Conservation (phyloP, 306 rosid species). For the Astragalus membranaceus region DNA sequence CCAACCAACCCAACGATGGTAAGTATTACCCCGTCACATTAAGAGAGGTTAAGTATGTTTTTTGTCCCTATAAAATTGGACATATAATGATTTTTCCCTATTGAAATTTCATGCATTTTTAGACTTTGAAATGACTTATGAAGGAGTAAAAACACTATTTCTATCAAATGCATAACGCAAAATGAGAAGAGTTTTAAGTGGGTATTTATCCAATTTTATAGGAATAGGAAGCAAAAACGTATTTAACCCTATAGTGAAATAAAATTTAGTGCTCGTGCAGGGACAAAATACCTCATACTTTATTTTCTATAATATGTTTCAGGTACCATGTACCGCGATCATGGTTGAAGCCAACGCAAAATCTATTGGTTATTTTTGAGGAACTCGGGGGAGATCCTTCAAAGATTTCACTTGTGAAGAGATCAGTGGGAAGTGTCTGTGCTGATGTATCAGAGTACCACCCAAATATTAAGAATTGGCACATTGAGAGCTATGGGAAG, state of each 20-base stretch:
- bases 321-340: constrained; percentile 90
- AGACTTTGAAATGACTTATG: too few relatives aligned
- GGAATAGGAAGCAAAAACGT: too few relatives aligned
- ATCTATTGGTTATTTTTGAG: constrained; percentile 64
- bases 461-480: constrained; percentile 38
- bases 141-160: too few relatives aligned
- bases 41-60: too few relatives aligned
- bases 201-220: too few relatives aligned
- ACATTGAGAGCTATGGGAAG: constrained; percentile 31
- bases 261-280: background rate
- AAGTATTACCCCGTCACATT: too few relatives aligned
- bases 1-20: constrained; percentile 82
- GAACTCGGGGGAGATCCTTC: constrained; percentile 68
- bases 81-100: background rate
- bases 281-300: background rate
- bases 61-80: too few relatives aligned
- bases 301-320: constrained; percentile 11
- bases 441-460: constrained; percentile 52
- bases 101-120: too few relatives aligned
- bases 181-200: too few relatives aligned
- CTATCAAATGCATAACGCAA: too few relatives aligned
- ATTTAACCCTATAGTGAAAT: too few relatives aligned
- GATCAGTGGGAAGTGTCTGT: constrained; percentile 55
- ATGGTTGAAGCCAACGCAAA: constrained; percentile 64
- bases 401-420: constrained; percentile 46